Percentiles rank a stretch among this genome's conserved stretches.
These are phyloP conservation scores for Guadua angustifolia DNA, from an alignment of 176 grass and related monocot genomes.

Conservation along the genomic window DNA sequence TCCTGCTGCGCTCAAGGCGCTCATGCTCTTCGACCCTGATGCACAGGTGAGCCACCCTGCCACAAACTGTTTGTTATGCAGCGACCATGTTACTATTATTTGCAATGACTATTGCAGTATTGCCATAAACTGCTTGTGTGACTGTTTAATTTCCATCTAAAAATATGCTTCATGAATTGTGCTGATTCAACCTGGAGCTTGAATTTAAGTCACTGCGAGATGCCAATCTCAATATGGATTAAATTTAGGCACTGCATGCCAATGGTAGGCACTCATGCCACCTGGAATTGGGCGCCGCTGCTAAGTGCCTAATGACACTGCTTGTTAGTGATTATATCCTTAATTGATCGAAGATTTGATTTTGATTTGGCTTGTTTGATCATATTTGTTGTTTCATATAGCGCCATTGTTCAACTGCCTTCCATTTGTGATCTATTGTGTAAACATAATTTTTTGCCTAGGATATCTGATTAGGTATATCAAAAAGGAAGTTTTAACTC, in stretches of 20 bases:
- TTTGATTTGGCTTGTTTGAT: constrained; percentile 13
- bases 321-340: constrained; percentile 17
- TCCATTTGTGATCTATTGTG: background rate
- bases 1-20: constrained; percentile 74
- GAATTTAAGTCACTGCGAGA: background rate
- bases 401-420: background rate
- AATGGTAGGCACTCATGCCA: background rate
- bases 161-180: background rate
- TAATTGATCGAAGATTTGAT: background rate
- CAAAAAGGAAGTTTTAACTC: constrained; percentile 13
- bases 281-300: background rate
- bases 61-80: background rate
- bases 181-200: constrained; percentile 29
- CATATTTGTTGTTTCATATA: constrained; percentile 10
- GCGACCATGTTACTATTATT: background rate
- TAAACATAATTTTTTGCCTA: background rate
- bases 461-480: background rate
- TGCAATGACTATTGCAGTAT: background rate
- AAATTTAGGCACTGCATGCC: background rate
- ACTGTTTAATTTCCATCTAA: background rate
- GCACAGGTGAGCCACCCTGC: constrained; percentile 60
- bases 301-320: background rate
- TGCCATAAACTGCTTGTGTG: background rate
- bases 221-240: background rate
- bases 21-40: constrained; percentile 93